Percentiles rank a stretch among this genome's conserved stretches.
These are phyloP conservation scores for Rubroboletus pulcherrimus DNA, from an alignment of 768 basidiomycete genomes.

Conservation along the genomic window DNA sequence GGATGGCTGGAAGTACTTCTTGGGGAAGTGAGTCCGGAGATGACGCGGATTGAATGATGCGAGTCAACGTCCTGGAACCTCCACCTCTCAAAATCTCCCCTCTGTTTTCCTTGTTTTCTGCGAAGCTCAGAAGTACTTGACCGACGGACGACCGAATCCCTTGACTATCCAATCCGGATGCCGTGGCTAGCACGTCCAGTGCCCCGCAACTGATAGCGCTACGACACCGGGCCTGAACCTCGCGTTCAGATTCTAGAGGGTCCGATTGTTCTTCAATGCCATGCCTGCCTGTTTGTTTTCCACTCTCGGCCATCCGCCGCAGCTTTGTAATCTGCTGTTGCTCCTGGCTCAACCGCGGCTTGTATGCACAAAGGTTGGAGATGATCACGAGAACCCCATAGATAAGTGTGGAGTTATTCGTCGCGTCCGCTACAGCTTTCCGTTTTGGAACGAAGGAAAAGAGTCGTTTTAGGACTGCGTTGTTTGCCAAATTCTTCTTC, in stretches of 20 bases:
- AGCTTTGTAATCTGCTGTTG: conserved; percentile 80
- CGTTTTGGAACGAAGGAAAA: conserved; percentile 55
- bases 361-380: conserved; percentile 68
- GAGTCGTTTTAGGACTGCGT: conserved; percentile 54
- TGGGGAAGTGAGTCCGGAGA: conserved; percentile 23
- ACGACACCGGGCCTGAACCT: conserved; percentile 60
- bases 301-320: conserved; percentile 62
- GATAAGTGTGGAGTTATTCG: conserved; percentile 49
- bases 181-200: conserved; percentile 58
- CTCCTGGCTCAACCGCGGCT: conserved; percentile 71
- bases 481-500: conserved; percentile 58
- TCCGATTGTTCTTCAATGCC: conserved; percentile 29
- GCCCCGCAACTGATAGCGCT: conserved; percentile 59
- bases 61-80: conserved; percentile 62
- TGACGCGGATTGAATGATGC: conserved; percentile 52
- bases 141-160: conserved; percentile 58
- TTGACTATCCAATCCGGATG: conserved; percentile 57
- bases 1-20: conserved; percentile 55
- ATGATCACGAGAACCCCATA: conserved; percentile 80
- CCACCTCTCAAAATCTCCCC: conserved; percentile 75
- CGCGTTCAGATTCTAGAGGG: conserved; percentile 58
- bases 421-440: conserved; percentile 32
- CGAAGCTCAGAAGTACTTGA: conserved; percentile 62
- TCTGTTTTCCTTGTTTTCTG: conserved; percentile 75
- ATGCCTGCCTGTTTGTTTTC: conserved; percentile 32